Evolutionary conservation across 768 basidiomycete genomes (phyloP), one percentile per base, ranked within the genome.

Genomic region (Podaxis rugospora): DNA sequence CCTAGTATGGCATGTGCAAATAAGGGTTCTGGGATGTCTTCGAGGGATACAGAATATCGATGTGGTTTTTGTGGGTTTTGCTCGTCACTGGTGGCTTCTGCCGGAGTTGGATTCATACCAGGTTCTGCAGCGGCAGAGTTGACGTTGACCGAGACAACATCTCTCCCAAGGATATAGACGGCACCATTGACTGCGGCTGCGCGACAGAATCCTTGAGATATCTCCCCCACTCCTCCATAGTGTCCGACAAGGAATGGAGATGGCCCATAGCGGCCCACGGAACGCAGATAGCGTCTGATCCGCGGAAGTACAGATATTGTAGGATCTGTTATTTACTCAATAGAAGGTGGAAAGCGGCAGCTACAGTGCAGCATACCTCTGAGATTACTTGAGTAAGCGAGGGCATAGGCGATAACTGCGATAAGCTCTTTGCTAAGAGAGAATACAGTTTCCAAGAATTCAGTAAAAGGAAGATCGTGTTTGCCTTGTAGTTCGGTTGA

Each of bases 211-310:
- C 95, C 95, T 72, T 98, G 96, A 0, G 90, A 83, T 10, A 98
- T 86, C 68, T 98, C 96, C 4, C 96, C 96, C 0, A 89, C 80
- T 18, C 94, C 92, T 16, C 96, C 96, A 70, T 97, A 98, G 66
- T 97, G 93, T 0, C 93, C 93, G n/a, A 98, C 80, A 14, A 98
- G 83, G 75, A 94, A 98, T 1, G 95, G 86, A 73, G 81, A 71
- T 2, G 80, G 68, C 2, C 95, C 95, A 68, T 97, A 98, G 32
- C 92, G 81, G 2, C 95, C 95, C 16, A 85, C 74, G 0, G 94
- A 92, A 51, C 80, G 86, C 13, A 98, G 78, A 69, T 91, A 94
- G 23, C 78, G 74, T 5, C 87, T 84, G 10, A 95, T 74, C 5
- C 95, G 87, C n/a, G 72, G 71, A 6, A 98, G 73, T 1, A 90